Evolutionary conservation across 2,329 filamentous ascomycete species (phyloP), one percentile per base, ranked within the genome.

Genomic region (Bipolaris sorokiniana): DNA sequence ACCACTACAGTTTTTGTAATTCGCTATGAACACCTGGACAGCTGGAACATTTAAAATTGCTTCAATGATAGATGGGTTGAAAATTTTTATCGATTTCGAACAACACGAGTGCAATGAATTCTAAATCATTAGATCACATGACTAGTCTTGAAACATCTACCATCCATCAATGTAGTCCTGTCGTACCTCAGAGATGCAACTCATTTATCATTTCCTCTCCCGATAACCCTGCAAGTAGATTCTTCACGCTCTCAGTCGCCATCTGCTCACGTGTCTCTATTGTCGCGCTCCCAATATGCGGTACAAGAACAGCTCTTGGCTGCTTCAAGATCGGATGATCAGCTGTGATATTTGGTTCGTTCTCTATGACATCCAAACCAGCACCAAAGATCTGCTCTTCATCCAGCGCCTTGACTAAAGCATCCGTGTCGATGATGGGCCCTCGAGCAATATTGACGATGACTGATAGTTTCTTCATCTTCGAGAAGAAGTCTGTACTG

Each of bases 391-490:
- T 80, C 34, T 81, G 79, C 3, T 80, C 82, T 0, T 77, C 74
- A 4, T 83, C 77, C 3, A 86, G 72, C 5, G 81, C 82, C 1
- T 77, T 75, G 0, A 82, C 82, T 7, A 86, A 72, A 1, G 82
- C 83, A 3, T 76, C 75, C 54, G 86, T 84, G 62, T 86, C 81
- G 33, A 86, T 80, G 16, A 86, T 78, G 2, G 81, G 80, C 0
- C 84, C 84, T 20, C 84, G 77, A 5, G 83, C 84, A 0, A 84
- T 86, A 63, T 86, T 86, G 52, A 86, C 77, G 23, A 86, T 72
- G 5, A 86, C 77, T 0, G 83, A 79, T 0, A 81, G 79, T 16
- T 79, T 75, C 69, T 84, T 85, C 80, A 83, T 84, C 63, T 74
- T 73, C 1, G 58, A 71, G 26, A 86, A 80, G 59, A 74, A 74